Evolutionary conservation across 441 rosid species (phyloP).

Genomic region (Dalechampia spathulata): DNA sequence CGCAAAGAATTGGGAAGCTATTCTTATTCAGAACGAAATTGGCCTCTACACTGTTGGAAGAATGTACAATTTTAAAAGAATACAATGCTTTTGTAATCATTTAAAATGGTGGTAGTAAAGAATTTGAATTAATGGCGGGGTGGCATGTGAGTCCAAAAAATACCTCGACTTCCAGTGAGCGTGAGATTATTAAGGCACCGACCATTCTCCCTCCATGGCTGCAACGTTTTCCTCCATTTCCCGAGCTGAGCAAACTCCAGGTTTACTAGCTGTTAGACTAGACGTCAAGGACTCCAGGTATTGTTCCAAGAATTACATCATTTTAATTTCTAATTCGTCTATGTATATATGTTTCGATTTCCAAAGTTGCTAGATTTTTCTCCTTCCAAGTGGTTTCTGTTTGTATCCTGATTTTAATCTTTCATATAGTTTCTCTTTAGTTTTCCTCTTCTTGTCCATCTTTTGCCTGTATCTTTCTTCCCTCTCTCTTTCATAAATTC

Average conservation of each 20-base stretch:
- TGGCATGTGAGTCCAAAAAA: background rate
- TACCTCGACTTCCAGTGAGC: conserved; percentile 8
- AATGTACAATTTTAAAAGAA: conserved; percentile 35
- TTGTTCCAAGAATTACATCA: too few species aligned
- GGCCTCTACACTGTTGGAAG: conserved; percentile 15
- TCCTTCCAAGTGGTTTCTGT: conserved; percentile 73
- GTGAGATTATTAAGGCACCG: conserved; percentile 1
- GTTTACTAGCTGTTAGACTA: too few species aligned
- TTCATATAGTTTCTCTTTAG: conserved; percentile 60
- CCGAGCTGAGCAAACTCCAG: background rate
- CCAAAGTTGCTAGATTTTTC: background rate
- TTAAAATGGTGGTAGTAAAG: conserved; percentile 19
- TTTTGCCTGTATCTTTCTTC: conserved; percentile 85
- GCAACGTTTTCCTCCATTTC: conserved; percentile 7
- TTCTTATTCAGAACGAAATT: conserved; percentile 18
- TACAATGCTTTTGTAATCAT: conserved; percentile 13
- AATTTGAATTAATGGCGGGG: conserved; percentile 9
- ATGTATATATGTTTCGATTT: background rate
- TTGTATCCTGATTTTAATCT: conserved; percentile 67
- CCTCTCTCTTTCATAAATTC: conserved; percentile 90
- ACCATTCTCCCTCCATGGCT: conserved; percentile 5
- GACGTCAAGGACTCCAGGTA: too few species aligned
- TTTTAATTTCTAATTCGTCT: background rate
- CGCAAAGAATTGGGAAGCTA: too few species aligned
- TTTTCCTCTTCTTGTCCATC: conserved; percentile 97